phyloP scores from a whole-genome alignment of 306 rosid genomes.

The Acmispon strigosus region DNA sequence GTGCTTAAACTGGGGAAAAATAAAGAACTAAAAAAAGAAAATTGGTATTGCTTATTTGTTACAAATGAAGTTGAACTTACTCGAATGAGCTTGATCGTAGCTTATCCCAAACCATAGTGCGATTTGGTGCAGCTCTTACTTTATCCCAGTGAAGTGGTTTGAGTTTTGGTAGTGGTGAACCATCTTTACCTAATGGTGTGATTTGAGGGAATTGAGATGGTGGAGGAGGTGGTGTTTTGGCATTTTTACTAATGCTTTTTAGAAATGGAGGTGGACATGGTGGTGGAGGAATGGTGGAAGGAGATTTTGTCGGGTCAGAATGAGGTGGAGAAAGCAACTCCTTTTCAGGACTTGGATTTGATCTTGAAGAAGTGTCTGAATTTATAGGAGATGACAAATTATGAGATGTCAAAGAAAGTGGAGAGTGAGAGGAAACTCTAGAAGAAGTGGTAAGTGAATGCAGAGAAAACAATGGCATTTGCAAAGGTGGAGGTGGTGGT shows the following conservation, averaged over 20 bases:
- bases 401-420: conserved; percentile 43
- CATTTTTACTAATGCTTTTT: conserved; percentile 15
- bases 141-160: conserved; percentile 99
- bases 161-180: conserved; percentile 66
- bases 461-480: conserved; percentile 29
- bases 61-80: conserved; percentile 42
- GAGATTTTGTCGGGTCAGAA: conserved; percentile 23
- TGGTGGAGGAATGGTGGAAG: conserved; percentile 62
- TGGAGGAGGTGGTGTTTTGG: conserved; percentile 74
- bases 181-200: conserved; percentile 74
- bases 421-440: conserved; percentile 43
- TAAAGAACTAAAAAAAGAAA: not conserved
- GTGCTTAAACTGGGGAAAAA: not conserved
- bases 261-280: conserved; percentile 74
- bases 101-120: conserved; percentile 95
- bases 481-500: conserved; percentile 34
- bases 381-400: conserved; percentile 47
- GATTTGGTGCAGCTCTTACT: conserved; percentile 90
- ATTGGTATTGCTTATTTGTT: not conserved
- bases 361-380: conserved; percentile 35
- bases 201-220: conserved; percentile 61
- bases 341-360: conserved; percentile 32
- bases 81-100: conserved; percentile 89
- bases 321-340: conserved; percentile 29
- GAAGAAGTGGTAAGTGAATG: conserved; percentile 41